Conservation (phyloP, 1,139 yeast species). For the Magnusiomyces suaveolens region DNA sequence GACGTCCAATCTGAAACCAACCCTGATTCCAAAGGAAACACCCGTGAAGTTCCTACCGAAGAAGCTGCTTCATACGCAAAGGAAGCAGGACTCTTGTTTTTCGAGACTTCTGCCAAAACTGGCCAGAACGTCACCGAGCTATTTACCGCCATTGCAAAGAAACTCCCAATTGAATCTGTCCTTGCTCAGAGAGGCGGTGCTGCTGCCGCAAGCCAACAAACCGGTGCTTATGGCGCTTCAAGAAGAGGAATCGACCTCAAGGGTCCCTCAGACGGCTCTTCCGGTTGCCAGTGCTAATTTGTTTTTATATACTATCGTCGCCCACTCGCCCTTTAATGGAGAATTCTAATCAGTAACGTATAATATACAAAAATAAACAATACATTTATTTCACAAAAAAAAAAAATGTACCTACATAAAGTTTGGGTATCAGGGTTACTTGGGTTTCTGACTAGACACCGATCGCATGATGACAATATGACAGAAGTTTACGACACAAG, state of each 20-base stretch:
- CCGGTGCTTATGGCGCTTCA: slow-evolving; percentile 2
- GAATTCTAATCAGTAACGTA: too few species aligned
- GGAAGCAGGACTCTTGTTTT: slow-evolving; percentile 72
- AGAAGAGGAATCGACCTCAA: slow-evolving; percentile 4
- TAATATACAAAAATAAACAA: too few species aligned
- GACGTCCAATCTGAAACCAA: slow-evolving; percentile 83
- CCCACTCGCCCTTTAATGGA: too few species aligned
- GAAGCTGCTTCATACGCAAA: slow-evolving; percentile 51
- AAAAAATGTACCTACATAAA: too few species aligned
- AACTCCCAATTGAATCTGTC: slow-evolving; percentile 32
- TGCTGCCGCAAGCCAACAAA: background rate
- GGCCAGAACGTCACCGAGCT: slow-evolving; percentile 74
- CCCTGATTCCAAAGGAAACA: slow-evolving; percentile 44
- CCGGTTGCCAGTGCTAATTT: slow-evolving; percentile 4
- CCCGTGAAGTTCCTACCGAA: slow-evolving; percentile 46
- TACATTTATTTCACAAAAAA: too few species aligned
- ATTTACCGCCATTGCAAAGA: slow-evolving; percentile 65
- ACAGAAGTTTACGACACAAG: too few species aligned
- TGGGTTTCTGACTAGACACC: too few species aligned
- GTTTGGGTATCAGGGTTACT: too few species aligned
- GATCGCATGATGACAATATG: too few species aligned
- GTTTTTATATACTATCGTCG: too few species aligned
- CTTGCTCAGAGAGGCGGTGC: slow-evolving; percentile 3
- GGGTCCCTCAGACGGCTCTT: slow-evolving; percentile 2
- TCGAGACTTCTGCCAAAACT: slow-evolving; percentile 91